Evolutionary conservation across 768 basidiomycete genomes (phyloP), one percentile per base, ranked within the genome.

Genomic region (Vararia minispora): DNA sequence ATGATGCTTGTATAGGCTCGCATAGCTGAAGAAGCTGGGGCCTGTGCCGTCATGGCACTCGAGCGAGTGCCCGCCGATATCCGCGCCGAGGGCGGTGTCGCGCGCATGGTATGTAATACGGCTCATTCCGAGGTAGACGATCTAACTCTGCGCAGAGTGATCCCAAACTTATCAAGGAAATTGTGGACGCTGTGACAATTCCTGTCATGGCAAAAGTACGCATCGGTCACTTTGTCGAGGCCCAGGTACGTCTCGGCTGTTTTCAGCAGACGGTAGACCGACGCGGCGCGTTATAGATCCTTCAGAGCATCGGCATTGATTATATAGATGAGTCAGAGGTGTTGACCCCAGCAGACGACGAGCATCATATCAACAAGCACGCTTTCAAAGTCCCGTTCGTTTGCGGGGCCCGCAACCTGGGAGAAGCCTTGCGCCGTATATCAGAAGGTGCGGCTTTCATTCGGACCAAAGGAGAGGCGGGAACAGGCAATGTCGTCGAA

Each of bases 391-490:
- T 90, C 11, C 91, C 91, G 9, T 94, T 97, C 52, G 95, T 99
- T 3, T 98, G 92, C 50, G 95, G 95, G 41, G 87, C 89, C 41
- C 81, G 87, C 39, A 81, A 94, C 59, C 76, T 99, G 22, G 95
- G 95, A 38, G 92, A 98, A 61, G 95, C 95, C 3, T 71, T 99
- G 5, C 80, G 95, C 28, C 79, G 95, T 45, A 95, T 99, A 51
- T 87, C 86, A 17, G 95, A 99, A 59, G 95, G 95, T 32, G 94
- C 94, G 2, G 89, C 95, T 0, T 91, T 98, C 72, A 91, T 99
- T 62, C 89, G 95, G 49, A 97, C 94, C 42, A 99, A 98, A 63
- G 94, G 90, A 39, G 83, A 87, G 58, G 82, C 81, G 13, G 87
- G 87, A 14, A 89, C 87, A 0, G 87, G 87, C 28, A 90, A 90